Evolutionary conservation across 2,329 filamentous ascomycete species (phyloP).

Genomic region (Aspergillus sp.): DNA sequence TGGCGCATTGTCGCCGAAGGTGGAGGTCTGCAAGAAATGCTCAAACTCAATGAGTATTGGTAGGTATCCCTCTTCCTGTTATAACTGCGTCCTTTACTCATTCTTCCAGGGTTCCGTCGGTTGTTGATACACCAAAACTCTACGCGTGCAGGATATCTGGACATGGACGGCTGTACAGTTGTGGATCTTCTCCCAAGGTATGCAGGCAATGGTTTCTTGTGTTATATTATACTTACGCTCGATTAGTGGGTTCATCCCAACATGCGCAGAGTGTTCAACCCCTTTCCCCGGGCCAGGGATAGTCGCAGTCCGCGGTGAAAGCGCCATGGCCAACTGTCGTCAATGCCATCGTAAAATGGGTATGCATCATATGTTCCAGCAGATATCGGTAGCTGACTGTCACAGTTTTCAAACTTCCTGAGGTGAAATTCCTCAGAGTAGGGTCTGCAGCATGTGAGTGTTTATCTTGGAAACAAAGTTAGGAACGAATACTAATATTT

Average conservation of each 20-base stretch:
- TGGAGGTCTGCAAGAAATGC: conserved; percentile 57
- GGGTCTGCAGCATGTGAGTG: conserved; percentile 54
- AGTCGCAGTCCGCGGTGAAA: conserved; percentile 71
- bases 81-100: neutral
- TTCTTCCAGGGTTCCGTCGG: conserved; percentile 55
- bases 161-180: conserved; percentile 71
- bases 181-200: conserved; percentile 73
- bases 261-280: conserved; percentile 74
- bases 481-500: neutral
- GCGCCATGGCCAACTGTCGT: conserved; percentile 71
- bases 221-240: neutral
- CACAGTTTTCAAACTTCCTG: conserved; percentile 68
- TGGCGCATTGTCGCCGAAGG: conserved; percentile 40
- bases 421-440: conserved; percentile 74
- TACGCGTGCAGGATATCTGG: conserved; percentile 74
- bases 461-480: neutral
- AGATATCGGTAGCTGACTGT: neutral
- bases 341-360: conserved; percentile 78
- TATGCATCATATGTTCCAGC: conserved; percentile 27
- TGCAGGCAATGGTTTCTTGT: neutral
- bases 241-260: conserved; percentile 71
- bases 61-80: conserved; percentile 16
- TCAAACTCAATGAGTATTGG: conserved; percentile 50
- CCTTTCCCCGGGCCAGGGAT: conserved; percentile 62
- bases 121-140: conserved; percentile 73